Conservation (phyloP, 2,329 filamentous ascomycete species). For the Aspergillus glaucus region DNA sequence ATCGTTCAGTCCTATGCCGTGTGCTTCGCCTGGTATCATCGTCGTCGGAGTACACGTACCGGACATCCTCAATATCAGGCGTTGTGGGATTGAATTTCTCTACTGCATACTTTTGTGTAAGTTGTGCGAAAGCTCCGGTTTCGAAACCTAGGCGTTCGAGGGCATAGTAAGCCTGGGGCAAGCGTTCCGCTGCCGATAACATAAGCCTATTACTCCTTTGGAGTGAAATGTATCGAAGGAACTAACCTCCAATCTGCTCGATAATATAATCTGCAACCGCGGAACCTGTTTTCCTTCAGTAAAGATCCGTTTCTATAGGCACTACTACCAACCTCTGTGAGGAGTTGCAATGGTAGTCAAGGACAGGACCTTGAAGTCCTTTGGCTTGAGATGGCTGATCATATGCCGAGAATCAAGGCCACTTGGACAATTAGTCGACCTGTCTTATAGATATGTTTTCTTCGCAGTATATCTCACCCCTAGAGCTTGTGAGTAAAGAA, state of each 20-base stretch:
- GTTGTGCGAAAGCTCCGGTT: conserved; percentile 56
- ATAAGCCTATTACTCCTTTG: background rate
- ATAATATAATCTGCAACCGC: conserved; percentile 58
- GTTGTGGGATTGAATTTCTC: conserved; percentile 55
- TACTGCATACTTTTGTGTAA: conserved; percentile 54
- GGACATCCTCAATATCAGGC: conserved; percentile 49
- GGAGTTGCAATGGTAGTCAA: conserved; percentile 59
- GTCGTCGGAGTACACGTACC: conserved; percentile 25
- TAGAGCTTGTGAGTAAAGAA: conserved; percentile 10
- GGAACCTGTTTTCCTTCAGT: conserved; percentile 38
- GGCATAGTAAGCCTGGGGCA: conserved; percentile 51
- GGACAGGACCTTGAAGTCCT: conserved; percentile 68
- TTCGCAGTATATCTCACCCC: conserved; percentile 24
- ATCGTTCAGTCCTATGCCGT: conserved; percentile 5
- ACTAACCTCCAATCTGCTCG: conserved; percentile 49
- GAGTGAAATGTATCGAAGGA: background rate
- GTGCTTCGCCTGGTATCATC: background rate
- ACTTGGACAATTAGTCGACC: conserved; percentile 27
- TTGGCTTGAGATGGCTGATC: conserved; percentile 53
- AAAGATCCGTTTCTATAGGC: background rate
- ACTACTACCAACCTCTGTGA: conserved; percentile 42
- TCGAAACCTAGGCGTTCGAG: conserved; percentile 51
- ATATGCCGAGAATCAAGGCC: conserved; percentile 60
- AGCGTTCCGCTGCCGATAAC: conserved; percentile 44
- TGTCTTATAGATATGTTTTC: background rate